Conservation (phyloP, 1,284 basidiomycete species). For the Trametes pubescens region DNA sequence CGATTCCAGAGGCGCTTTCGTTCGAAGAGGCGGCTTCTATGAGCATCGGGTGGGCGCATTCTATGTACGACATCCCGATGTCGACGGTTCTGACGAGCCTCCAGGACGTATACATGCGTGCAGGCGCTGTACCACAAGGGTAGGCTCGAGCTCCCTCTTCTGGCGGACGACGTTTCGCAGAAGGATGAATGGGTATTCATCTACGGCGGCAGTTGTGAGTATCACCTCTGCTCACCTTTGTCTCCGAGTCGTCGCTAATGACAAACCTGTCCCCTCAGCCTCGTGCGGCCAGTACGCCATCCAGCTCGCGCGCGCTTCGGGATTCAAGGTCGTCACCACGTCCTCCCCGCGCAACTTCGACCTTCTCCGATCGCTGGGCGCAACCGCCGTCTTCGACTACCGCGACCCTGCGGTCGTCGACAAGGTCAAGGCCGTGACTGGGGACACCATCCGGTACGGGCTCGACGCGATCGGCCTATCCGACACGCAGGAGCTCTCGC, state of each 20-base stretch:
- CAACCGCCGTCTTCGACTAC: conserved; percentile 49
- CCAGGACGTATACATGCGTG: conserved; percentile 11
- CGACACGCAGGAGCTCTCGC: conserved; percentile 29
- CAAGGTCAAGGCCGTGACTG: conserved; percentile 33
- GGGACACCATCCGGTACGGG: conserved; percentile 29
- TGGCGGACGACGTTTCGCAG: neutral
- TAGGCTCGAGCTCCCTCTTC: conserved; percentile 30
- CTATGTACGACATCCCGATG: conserved; percentile 32
- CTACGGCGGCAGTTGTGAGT: conserved; percentile 39
- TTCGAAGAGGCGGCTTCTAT: conserved; percentile 47
- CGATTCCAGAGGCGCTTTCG: conserved; percentile 40
- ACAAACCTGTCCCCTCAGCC: conserved; percentile 30
- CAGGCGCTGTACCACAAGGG: conserved; percentile 42
- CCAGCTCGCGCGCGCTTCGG: conserved; percentile 51
- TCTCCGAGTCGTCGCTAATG: too few species aligned
- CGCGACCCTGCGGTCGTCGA: conserved; percentile 31
- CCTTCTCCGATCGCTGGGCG: conserved; percentile 50
- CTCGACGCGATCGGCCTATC: conserved; percentile 34
- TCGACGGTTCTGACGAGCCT: neutral
- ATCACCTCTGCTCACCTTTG: neutral
- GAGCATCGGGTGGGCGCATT: conserved; percentile 4
- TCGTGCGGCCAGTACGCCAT: conserved; percentile 53
- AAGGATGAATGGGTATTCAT: conserved; percentile 36
- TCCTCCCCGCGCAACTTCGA: conserved; percentile 49
- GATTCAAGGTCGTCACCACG: conserved; percentile 51